These are phyloP conservation scores for Gleditsia sinensis DNA, from an alignment of 306 rosid species.

Conservation along the genomic window DNA sequence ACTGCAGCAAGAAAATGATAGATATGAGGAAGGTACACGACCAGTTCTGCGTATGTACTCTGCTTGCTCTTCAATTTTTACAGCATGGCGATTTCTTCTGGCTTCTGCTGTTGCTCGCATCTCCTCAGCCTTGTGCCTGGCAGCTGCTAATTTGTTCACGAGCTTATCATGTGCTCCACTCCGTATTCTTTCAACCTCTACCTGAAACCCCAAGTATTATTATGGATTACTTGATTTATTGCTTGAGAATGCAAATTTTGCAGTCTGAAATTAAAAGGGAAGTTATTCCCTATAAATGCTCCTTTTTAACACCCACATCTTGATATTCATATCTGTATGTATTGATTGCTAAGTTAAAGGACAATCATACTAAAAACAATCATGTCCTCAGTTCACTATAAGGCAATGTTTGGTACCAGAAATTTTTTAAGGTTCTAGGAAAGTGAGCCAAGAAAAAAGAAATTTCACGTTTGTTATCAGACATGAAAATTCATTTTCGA, in stretches of 20 bases:
- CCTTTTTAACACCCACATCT: not conserved
- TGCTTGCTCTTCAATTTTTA: conserved; percentile 78
- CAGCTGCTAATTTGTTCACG: conserved; percentile 78
- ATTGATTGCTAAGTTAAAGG: not conserved
- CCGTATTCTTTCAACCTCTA: conserved; percentile 80
- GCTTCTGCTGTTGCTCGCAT: conserved; percentile 84
- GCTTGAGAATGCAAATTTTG: not conserved
- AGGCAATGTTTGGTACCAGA: too few relatives aligned
- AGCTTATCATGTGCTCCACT: conserved; percentile 78
- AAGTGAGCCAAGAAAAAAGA: too few relatives aligned
- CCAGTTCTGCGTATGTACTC: conserved; percentile 82
- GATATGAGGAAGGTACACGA: conserved; percentile 61
- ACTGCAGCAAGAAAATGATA: conserved; percentile 64
- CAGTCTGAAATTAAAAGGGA: not conserved
- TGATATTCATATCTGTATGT: not conserved
- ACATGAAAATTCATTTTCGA: too few relatives aligned
- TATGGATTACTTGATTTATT: not conserved
- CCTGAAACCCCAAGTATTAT: conserved; percentile 53
- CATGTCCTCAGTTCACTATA: not conserved
- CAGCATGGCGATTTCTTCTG: conserved; percentile 68
- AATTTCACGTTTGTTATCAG: too few relatives aligned
- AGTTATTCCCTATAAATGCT: not conserved
- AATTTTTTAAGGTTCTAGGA: too few relatives aligned
- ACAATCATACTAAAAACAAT: not conserved
- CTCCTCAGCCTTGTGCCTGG: conserved; percentile 87